Conservation (phyloP, 2,329 filamentous ascomycete genomes). For the Pseudogymnoascus destructans region DNA sequence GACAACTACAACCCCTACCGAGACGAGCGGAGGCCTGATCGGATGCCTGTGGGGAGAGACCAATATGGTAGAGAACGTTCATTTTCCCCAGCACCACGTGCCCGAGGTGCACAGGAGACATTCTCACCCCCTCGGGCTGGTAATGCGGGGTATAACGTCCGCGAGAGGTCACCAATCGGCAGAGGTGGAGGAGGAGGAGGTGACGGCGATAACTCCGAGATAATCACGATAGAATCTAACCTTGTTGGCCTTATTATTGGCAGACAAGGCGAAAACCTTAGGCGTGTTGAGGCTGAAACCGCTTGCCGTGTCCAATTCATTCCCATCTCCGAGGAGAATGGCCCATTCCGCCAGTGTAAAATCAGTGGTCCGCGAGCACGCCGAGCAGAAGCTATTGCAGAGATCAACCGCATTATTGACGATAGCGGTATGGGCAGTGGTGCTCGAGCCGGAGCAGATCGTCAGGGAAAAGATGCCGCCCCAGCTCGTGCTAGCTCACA, state of each 20-base stretch:
- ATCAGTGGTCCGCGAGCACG: constrained; percentile 63
- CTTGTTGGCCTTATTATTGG: constrained; percentile 86
- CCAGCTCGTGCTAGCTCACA: constrained; percentile 23
- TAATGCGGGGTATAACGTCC: constrained; percentile 26
- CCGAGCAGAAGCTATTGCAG: constrained; percentile 64
- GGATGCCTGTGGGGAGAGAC: constrained; percentile 36
- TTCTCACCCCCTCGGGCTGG: constrained; percentile 49
- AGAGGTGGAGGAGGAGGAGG: constrained; percentile 24
- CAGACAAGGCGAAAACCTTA: constrained; percentile 75
- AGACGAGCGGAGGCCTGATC: constrained; percentile 67
- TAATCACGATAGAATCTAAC: constrained; percentile 74
- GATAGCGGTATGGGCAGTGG: constrained; percentile 57
- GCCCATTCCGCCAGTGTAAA: constrained; percentile 68
- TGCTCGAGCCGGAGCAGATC: constrained; percentile 31
- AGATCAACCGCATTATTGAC: constrained; percentile 79
- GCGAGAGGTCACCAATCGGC: constrained; percentile 46
- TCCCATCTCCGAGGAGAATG: constrained; percentile 57
- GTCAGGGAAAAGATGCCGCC: constrained; percentile 26
- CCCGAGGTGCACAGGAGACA: constrained; percentile 34
- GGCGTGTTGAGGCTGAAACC: constrained; percentile 71
- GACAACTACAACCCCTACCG: constrained; percentile 72
- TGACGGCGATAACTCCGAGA: constrained; percentile 61
- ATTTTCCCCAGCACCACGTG: constrained; percentile 50
- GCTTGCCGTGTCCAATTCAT: constrained; percentile 80
- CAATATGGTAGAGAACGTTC: constrained; percentile 59